phyloP scores from a whole-genome alignment of 108 stramenopile genomes.

The Skeletonema costatum region DNA sequence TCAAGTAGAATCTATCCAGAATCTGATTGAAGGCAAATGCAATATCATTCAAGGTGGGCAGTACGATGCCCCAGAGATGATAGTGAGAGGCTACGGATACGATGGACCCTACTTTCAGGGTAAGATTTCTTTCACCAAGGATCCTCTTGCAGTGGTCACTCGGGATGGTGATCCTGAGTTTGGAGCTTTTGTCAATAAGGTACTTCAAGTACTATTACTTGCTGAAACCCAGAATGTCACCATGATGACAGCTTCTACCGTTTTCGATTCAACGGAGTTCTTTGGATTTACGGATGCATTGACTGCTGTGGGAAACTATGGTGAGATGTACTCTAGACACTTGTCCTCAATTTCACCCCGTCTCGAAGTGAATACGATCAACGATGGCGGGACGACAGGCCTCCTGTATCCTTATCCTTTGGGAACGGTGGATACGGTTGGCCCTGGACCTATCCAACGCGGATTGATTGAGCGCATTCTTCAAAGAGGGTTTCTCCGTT shows the following conservation, averaged over 20 bases:
- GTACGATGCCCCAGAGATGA: conserved; percentile 8
- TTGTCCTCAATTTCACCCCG: conserved; percentile 32
- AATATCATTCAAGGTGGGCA: conserved; percentile 16
- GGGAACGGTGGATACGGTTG: conserved; percentile 4
- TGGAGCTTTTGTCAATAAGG: conserved; percentile 33
- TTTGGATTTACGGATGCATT: background rate
- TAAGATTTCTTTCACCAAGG: background rate
- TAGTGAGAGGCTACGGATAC: conserved; percentile 19
- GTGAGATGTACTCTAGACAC: conserved; percentile 33
- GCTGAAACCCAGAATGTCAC: conserved; percentile 38
- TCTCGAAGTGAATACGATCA: conserved; percentile 23
- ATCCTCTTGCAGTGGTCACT: conserved; percentile 18
- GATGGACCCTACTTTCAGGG: background rate
- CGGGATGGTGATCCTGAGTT: conserved; percentile 15
- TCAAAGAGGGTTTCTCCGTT: conserved; percentile 19
- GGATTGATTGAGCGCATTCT: background rate
- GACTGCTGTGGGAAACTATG: conserved; percentile 43
- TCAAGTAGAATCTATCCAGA: background rate
- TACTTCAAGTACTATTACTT: conserved; percentile 16
- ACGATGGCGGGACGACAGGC: conserved; percentile 25
- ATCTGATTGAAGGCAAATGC: conserved; percentile 1
- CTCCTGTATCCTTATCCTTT: conserved; percentile 48
- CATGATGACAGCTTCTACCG: background rate
- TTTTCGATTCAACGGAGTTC: too few relatives aligned
- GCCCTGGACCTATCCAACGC: background rate